Base-by-base conservation (phyloP, 2,329 filamentous ascomycete species). In the Apiospora hydei region DNA sequence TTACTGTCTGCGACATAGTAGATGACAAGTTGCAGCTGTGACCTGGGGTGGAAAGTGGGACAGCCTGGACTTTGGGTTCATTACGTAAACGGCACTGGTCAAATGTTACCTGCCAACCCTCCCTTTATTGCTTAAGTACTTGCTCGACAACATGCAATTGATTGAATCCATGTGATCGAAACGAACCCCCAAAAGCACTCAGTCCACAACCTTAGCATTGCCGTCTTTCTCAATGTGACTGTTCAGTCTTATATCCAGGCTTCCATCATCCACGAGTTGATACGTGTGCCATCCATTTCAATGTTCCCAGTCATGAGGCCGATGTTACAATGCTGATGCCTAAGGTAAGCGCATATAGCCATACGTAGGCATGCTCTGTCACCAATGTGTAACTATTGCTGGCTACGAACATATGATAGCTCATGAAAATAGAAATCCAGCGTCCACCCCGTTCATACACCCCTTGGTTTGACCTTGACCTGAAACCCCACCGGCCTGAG, bases 401-500 rank as follows among this genome's bases (percentile, higher is more conserved):
- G 7, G 18, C 53, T 34, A 61, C 7, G 5, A 18, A 26, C 14
- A 21, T 38, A 34, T 26, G 16, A 61, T 8, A 61, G 18, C 8
- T 11, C 53, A 11, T 21, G 53, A 21, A 14, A 38, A 21, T n/a
- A 30, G 30, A 38, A 38, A 61, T 7, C 3, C 8, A 38, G 57
- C 21, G 18, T 24, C 10, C 4, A 41, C 10, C 18, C 10, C 21
- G 18, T 21, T 64, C 30, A 64, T 14, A 64, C 21, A 41, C 57
- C 74, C 70, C 85, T 82, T 47, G 83, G 75, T 79, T 81, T 85
- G 13, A 85, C 83, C 78, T 79, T 84, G 67, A 85, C 83, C 26
- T 78, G 75, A 57, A 89, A 85, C 18, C 81, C 83, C 61, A 86
- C 77, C 0, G 87, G 88, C 74, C 86, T 79, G 4, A 87, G 76